Conservation (phyloP, 2,329 filamentous ascomycete species). For the Dactylellina sp. region DNA sequence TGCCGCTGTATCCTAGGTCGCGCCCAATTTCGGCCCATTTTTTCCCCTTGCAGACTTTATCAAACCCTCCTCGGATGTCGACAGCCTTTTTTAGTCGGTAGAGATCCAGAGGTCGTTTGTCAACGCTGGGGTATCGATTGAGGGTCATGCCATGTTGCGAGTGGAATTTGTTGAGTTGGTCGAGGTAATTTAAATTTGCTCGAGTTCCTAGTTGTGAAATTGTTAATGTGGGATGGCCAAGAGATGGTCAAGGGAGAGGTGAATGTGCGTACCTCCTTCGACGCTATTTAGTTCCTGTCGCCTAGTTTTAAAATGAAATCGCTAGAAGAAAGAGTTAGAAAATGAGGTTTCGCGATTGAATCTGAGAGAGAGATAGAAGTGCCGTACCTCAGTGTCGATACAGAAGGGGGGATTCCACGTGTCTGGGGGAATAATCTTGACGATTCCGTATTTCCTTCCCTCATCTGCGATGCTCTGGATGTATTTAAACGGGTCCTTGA, state of each 20-base stretch:
- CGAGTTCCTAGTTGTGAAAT: slow-evolving; percentile 75
- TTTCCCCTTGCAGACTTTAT: slow-evolving; percentile 95
- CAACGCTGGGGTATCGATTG: slow-evolving; percentile 93
- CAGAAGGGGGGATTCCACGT: slow-evolving; percentile 95
- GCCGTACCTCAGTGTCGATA: slow-evolving; percentile 90
- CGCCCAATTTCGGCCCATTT: slow-evolving; percentile 99
- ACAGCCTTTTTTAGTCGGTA: slow-evolving; percentile 98
- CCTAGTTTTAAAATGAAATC: slow-evolving; percentile 95
- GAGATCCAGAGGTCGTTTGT: slow-evolving; percentile 94
- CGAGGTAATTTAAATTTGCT: slow-evolving; percentile 94
- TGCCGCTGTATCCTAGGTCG: slow-evolving; percentile 96
- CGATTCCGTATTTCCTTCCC: slow-evolving; percentile 87
- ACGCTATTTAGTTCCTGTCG: slow-evolving; percentile 97
- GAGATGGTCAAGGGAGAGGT: background rate
- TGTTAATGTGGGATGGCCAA: background rate
- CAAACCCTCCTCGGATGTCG: slow-evolving; percentile 92
- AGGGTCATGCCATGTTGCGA: slow-evolving; percentile 95
- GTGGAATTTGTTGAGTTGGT: slow-evolving; percentile 94
- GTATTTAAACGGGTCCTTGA: slow-evolving; percentile 92
- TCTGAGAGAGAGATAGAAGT: background rate
- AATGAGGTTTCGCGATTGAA: background rate
- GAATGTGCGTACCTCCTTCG: slow-evolving; percentile 78
- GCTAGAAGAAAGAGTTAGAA: slow-evolving; percentile 68
- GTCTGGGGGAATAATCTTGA: slow-evolving; percentile 94
- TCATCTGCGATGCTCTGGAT: slow-evolving; percentile 91